phyloP scores from a whole-genome alignment of 495 filamentous ascomycete species.

The Thozetella sp. region DNA sequence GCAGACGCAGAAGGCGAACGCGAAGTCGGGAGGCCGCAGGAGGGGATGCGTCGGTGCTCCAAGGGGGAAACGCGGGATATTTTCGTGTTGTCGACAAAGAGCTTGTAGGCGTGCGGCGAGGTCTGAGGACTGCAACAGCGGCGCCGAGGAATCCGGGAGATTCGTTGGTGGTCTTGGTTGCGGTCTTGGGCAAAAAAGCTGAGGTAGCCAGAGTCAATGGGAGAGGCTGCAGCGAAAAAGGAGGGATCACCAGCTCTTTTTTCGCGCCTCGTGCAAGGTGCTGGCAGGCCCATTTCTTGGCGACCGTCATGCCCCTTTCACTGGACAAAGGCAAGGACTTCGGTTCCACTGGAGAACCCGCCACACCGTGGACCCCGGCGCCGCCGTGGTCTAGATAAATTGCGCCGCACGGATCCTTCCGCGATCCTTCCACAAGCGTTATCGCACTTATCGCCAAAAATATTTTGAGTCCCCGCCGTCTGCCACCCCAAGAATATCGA shows the following conservation, averaged over 20 bases:
- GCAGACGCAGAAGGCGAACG: no score
- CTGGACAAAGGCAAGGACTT: neutral
- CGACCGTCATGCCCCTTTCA: slow-evolving; percentile 19
- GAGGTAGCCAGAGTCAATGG: no score
- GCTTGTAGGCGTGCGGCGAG: neutral
- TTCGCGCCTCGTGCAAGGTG: neutral
- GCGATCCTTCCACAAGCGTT: neutral
- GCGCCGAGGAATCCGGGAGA: no score
- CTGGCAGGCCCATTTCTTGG: slow-evolving; percentile 20
- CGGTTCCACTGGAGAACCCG: no score
- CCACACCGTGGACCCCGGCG: neutral
- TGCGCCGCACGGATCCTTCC: neutral
- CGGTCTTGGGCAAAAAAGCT: no score
- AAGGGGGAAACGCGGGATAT: no score
- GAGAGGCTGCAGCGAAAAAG: neutral
- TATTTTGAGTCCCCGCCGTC: slow-evolving; percentile 1
- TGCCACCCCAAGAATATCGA: neutral
- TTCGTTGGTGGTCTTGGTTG: no score
- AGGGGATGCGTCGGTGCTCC: no score
- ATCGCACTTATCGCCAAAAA: slow-evolving; percentile 1
- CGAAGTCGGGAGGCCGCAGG: no score
- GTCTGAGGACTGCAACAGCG: no score
- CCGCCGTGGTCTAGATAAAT: neutral
- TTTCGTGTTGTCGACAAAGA: neutral
- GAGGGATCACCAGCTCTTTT: neutral